phyloP scores from a whole-genome alignment of 2,329 filamentous ascomycete species.

The Ceratocystis lukuohia region DNA sequence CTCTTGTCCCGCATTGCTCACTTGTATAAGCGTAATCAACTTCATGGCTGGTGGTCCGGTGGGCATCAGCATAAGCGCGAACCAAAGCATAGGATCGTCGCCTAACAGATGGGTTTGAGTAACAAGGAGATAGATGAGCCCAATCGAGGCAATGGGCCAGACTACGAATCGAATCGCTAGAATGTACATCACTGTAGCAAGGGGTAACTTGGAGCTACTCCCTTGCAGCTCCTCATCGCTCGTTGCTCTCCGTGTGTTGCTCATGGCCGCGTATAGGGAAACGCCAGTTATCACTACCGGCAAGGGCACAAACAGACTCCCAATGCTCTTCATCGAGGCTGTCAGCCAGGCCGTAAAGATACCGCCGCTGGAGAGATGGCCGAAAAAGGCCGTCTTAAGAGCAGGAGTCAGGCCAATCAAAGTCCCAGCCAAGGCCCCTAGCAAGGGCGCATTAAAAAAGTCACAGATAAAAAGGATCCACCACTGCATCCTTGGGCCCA shows the following conservation, averaged over 20 bases:
- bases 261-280: slow-evolving; percentile 44
- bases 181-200: slow-evolving; percentile 37
- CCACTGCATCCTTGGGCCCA: slow-evolving; percentile 22
- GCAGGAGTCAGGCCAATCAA: slow-evolving; percentile 46
- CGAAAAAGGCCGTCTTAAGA: slow-evolving; percentile 50
- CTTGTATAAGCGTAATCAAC: slow-evolving; percentile 33
- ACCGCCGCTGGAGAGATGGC: slow-evolving; percentile 41
- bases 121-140: slow-evolving; percentile 41
- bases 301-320: slow-evolving; percentile 48
- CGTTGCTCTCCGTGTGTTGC: not conserved
- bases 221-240: slow-evolving; percentile 26
- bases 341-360: slow-evolving; percentile 56
- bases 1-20: slow-evolving; percentile 29
- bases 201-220: slow-evolving; percentile 33
- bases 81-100: slow-evolving; percentile 52
- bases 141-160: slow-evolving; percentile 46
- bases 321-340: slow-evolving; percentile 45
- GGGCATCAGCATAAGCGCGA: slow-evolving; percentile 39
- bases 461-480: slow-evolving; percentile 29
- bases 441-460: slow-evolving; percentile 48
- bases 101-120: slow-evolving; percentile 38
- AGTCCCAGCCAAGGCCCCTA: slow-evolving; percentile 46
- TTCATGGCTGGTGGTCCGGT: slow-evolving; percentile 36
- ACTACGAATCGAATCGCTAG: slow-evolving; percentile 44
- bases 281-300: slow-evolving; percentile 55